These are phyloP conservation scores for Hypoxylon sp. DNA, from an alignment of 2,329 filamentous ascomycete genomes.

Conservation along the genomic window DNA sequence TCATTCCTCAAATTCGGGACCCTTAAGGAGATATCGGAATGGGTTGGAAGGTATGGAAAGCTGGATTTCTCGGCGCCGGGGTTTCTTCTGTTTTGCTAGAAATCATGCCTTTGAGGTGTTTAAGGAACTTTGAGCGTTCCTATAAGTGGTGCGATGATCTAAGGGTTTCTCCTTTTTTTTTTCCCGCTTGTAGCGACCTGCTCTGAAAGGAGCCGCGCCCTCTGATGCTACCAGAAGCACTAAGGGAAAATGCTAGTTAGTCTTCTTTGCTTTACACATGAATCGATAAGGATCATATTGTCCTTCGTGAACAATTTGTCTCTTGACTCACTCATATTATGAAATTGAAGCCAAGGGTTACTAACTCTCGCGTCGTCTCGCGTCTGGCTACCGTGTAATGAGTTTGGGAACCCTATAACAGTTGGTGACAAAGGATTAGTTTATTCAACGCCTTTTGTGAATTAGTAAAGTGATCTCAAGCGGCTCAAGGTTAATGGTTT, in stretches of 20 bases:
- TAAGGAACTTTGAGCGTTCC: too few relatives aligned
- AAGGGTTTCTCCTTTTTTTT: not conserved
- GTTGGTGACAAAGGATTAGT: too few relatives aligned
- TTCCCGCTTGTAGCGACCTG: too few relatives aligned
- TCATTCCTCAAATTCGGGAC: conserved; percentile 15
- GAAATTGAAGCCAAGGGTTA: not conserved
- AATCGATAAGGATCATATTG: not conserved
- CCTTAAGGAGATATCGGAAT: not conserved
- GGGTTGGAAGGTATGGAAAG: not conserved
- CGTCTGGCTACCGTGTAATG: not conserved
- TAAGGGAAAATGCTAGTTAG: not conserved
- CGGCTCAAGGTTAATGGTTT: too few relatives aligned
- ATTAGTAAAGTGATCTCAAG: too few relatives aligned
- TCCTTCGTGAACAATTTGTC: not conserved
- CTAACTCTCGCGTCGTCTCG: not conserved
- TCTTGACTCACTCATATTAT: not conserved
- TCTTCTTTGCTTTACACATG: not conserved
- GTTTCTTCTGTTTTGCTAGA: not conserved
- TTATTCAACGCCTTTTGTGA: too few relatives aligned
- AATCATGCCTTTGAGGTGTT: too few relatives aligned
- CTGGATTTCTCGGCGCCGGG: not conserved
- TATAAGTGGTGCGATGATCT: too few relatives aligned
- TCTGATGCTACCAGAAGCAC: not conserved
- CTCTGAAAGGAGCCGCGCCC: too few relatives aligned
- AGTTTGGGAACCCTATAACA: not conserved